Base-by-base conservation (phyloP, 495 filamentous ascomycete species). In the Bombardia bombarda region DNA sequence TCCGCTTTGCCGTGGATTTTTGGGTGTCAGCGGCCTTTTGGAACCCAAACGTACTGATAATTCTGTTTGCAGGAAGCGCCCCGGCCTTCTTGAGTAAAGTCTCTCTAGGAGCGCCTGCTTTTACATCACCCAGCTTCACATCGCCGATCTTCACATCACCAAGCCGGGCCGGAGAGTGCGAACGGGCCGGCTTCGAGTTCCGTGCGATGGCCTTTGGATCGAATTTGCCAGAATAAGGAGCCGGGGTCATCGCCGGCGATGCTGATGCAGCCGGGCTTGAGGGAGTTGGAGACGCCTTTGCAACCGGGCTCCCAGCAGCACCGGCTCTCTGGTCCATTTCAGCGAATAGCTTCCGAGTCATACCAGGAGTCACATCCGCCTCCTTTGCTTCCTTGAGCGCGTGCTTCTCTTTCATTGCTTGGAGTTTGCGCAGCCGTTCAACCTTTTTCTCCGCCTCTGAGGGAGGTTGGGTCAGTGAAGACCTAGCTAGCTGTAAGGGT, bases 361-460 rank as follows among this genome's bases (percentile, higher is more conserved):
- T 79, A 35, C 78, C 77, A 32, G 73, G 62, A 6, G 70, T 73
- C n/a, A 78, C 67, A 51, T 82, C 81, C 42, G 81, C 82, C 58
- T 86, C 80, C 52, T 87, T 88, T 36, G 74, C 74, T 54, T 84
- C 84, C 50, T 84, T 82, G 53, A 88, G 78, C 28, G 85, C 87
- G 14, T 87, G 83, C 52, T 93, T 92, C 59, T 84, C 80, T 61
- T 93, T 95, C 88, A 89, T 94, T 49, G 87, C 86, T 60, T 90
- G 85, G 24, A 95, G 60, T 47, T 88, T 90, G 22, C 88, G 86
- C 25, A 90, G 71, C 38, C 85, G 70, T 58, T 93, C 86, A 34
- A 80, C 84, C 55, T 88, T 86, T 57, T 92, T 90, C 31, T 92
- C 83, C 42, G 84, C 84, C 46, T 90, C 87, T 14, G 83, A 78